Conservation (phyloP, 345 rosid genomes). For the Sonneratia caseolaris region DNA sequence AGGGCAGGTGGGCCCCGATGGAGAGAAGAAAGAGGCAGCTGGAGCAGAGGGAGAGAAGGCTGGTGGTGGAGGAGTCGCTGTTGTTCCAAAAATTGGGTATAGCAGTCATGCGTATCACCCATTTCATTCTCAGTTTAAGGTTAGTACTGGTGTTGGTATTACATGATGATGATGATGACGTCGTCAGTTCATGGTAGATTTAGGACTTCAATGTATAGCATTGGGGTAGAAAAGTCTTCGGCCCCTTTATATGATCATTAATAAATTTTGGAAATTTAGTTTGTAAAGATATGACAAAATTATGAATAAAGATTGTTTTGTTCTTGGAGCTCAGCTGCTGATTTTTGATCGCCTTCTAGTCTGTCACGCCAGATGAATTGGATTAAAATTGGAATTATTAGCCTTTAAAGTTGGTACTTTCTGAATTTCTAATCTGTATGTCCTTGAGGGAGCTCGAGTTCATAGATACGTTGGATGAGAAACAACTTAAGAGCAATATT, state of each 20-base stretch:
- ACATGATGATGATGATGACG: conserved; percentile 2
- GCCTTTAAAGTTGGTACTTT: background rate
- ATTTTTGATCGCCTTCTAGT: background rate
- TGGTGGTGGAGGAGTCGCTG: conserved; percentile 15
- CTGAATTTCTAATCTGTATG: background rate
- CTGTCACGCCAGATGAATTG: background rate
- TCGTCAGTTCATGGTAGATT: background rate
- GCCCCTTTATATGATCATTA: background rate
- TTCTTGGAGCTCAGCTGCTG: background rate
- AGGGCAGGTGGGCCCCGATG: conserved; percentile 24
- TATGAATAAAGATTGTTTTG: background rate
- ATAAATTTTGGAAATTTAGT: background rate
- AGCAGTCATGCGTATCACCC: conserved; percentile 82
- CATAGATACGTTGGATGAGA: background rate
- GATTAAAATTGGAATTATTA: background rate
- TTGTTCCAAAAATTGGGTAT: conserved; percentile 60
- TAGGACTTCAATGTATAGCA: background rate
- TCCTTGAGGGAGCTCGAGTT: background rate
- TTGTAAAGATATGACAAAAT: background rate
- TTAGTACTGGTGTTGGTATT: conserved; percentile 42
- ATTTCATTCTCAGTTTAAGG: conserved; percentile 99
- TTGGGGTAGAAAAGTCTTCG: background rate
- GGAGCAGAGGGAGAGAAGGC: conserved; percentile 19
- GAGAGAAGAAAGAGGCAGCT: conserved; percentile 37
- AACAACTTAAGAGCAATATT: background rate